Conservation (phyloP, 768 basidiomycete genomes). For the Mycena alexandri region DNA sequence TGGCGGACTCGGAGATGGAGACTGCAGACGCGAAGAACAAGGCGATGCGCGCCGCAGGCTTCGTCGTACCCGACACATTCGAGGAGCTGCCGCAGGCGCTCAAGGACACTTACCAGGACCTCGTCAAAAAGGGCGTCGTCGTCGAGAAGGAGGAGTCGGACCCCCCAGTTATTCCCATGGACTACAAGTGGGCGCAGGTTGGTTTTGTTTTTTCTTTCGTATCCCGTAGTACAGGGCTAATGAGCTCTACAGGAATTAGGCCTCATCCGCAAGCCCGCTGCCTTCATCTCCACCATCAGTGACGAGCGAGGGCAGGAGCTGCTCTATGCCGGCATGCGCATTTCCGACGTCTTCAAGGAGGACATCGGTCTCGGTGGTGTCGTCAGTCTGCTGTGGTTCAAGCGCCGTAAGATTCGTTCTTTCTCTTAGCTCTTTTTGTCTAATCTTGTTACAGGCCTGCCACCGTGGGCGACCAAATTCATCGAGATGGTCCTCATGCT, state of each 20-base stretch:
- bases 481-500: conserved; percentile 99
- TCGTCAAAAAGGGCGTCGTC: conserved; percentile 79
- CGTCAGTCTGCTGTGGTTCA: conserved; percentile 97
- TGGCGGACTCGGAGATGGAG: conserved; percentile 98
- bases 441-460: conserved; percentile 61
- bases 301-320: conserved; percentile 99
- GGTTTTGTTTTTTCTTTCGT: conserved; percentile 14
- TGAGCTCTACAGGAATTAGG: conserved; percentile 74
- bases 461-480: conserved; percentile 96
- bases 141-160: conserved; percentile 82
- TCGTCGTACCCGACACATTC: conserved; percentile 97
- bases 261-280: conserved; percentile 97
- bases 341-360: conserved; percentile 98
- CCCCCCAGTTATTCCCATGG: conserved; percentile 98
- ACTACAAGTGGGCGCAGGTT: conserved; percentile 98
- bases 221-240: background rate
- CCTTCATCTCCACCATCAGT: conserved; percentile 99
- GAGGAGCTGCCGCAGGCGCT: conserved; percentile 93
- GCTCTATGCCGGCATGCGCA: conserved; percentile 98
- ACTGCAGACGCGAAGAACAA: conserved; percentile 98
- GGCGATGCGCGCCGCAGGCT: conserved; percentile 94
- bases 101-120: conserved; percentile 85
- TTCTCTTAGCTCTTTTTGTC: conserved; percentile 5
- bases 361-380: conserved; percentile 98
- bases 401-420: conserved; percentile 70